Evolutionary conservation across 805 yeast species (phyloP).

Genomic region (Sungouiella thailandica): DNA sequence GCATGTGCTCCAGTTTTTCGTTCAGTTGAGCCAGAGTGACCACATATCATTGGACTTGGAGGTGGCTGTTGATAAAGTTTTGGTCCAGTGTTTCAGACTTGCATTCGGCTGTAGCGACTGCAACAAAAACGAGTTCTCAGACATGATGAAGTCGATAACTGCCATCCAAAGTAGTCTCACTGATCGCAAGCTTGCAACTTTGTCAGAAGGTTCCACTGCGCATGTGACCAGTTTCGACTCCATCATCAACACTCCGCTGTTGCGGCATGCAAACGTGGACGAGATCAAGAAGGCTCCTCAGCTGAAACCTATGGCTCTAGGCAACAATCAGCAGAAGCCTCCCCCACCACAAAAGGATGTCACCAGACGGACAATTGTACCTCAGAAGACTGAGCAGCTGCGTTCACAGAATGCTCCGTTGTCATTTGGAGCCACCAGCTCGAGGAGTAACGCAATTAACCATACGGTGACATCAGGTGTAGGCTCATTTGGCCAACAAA

Average conservation of each 20-base stretch:
- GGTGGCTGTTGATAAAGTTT: conserved; percentile 10
- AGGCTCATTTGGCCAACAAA: conserved; percentile 1
- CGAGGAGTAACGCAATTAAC: conserved; percentile 5
- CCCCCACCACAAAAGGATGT: conserved; percentile 1
- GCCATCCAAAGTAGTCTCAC: conserved; percentile 6
- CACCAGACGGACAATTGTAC: background rate
- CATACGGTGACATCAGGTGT: no score
- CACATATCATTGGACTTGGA: conserved; percentile 13
- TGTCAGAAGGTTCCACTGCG: background rate
- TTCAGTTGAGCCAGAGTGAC: conserved; percentile 44
- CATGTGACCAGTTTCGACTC: conserved; percentile 21
- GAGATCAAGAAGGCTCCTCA: conserved; percentile 20
- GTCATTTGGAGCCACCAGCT: conserved; percentile 23
- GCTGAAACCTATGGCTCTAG: conserved; percentile 12
- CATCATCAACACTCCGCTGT: conserved; percentile 25
- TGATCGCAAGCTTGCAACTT: conserved; percentile 5
- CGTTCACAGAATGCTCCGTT: conserved; percentile 6
- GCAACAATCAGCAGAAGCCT: conserved; percentile 1
- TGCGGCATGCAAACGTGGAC: conserved; percentile 20
- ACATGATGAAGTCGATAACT: conserved; percentile 17
- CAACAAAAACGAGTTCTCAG: conserved; percentile 27
- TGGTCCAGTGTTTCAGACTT: conserved; percentile 18
- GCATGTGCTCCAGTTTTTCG: conserved; percentile 46
- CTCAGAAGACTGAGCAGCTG: background rate
- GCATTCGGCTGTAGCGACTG: conserved; percentile 38